Base-by-base conservation (phyloP, 2,329 filamentous ascomycete genomes). In the Alternaria metachromatica region DNA sequence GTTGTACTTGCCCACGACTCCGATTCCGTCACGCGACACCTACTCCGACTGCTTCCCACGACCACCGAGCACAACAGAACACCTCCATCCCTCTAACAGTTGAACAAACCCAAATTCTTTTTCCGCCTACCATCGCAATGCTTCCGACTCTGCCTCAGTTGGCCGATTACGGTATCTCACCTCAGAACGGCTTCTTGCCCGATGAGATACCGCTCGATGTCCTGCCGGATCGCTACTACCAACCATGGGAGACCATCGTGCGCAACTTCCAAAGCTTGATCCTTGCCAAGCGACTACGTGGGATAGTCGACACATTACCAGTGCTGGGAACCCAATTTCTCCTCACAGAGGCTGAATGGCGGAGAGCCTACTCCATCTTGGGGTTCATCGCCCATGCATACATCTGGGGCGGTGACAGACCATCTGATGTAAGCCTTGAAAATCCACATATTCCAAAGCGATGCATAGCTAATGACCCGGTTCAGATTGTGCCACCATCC, bases 221-320 rank as follows among this genome's bases (percentile, higher is more conserved):
- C 59, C 88, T 99, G 13, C 92, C 94, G 10, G 92, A 97, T 76
- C 88, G 91, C 3, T 98, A 97, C 84, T 99, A 98, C 82, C 90
- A 92, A 80, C 93, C 93, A 77, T 99, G 96, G 96, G 96, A 99
- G 82, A 88, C 91, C 49, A 87, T 97, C 54, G 88, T 91, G 33
- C 87, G 90, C 70, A 97, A 97, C 76, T 86, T 99, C 28, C 96
- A 97, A 82, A 89, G 90, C 12, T 84, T 98, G 63, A 89, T 98
- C 55, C 86, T 97, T 60, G 96, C 90, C 81, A 93, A 91, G 79
- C 90, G 94, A 64, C 85, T 99, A 67, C 90, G 93, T 49, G 87
- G 89, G 55, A 88, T 94, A 64, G 87, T 98, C 63, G 90, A 97
- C 71, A 85, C 87, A 48, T 86, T 99, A 64, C 94, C 95, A 8